Evolutionary conservation across 2,329 filamentous ascomycete species (phyloP), one percentile per base, ranked within the genome.

Genomic region (Colletotrichum liaoningense): DNA sequence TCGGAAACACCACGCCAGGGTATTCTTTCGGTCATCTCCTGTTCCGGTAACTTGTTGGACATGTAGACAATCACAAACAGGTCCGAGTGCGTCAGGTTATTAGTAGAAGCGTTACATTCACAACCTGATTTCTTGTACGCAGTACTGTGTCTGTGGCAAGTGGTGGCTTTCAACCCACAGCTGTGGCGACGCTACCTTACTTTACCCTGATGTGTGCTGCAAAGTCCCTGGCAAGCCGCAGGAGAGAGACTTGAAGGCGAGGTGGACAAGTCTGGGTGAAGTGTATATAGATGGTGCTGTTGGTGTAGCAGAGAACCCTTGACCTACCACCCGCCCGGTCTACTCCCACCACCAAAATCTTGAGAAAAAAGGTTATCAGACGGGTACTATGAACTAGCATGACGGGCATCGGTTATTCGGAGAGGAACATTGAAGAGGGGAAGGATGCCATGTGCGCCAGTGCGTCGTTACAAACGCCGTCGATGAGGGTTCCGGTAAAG

Each of bases 341-440:
- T 75, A 72, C 42, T 49, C 42, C 19, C 9, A 9, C 19, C 4
- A 49, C 7, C 7, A 11, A 22, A 49, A 22, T n/a, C 19, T n/a
- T 5, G 1, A 49, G 8, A 74, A 76, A 74, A 74, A 76, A 63
- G 59, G 74, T 74, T 76, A 73, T 76, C 69, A 73, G 73, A 68
- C 63, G 70, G 75, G 72, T 64, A 68, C 72, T 79, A 78, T 77
- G 42, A 63, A 75, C 77, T 60, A 75, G 77, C 76, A 78, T 78
- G 16, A 28, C 57, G 35, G 52, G 26, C 60, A 73, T 75, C 70
- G 65, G 65, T 54, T 65, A 56, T 52, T 72, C 68, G 63, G 58
- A 42, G 58, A 62, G 56, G 46, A 54, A 57, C 42, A 49, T 49
- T 49, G 19, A 30, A 57, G 30, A 22, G 16, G 24, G 35, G 26